These are phyloP conservation scores for Trifolium dubium DNA, from an alignment of 306 rosid species.

Conservation along the genomic window DNA sequence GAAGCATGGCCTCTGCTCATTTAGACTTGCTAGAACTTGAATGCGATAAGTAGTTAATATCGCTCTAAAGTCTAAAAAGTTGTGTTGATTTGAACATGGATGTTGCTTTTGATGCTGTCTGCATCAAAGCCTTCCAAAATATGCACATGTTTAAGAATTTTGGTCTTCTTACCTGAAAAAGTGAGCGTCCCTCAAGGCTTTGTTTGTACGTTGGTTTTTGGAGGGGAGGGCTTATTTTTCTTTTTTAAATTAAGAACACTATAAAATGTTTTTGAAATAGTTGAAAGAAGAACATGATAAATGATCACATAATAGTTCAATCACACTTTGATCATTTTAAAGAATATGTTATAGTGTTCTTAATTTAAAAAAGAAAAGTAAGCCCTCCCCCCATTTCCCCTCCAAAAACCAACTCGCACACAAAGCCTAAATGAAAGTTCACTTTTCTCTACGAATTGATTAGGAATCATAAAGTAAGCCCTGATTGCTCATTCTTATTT, in stretches of 20 bases:
- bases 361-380: too few relatives aligned
- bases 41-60: not conserved
- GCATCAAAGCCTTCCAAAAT: not conserved
- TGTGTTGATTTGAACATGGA: not conserved
- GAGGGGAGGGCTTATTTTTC: too few relatives aligned
- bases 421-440: not conserved
- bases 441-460: constrained; percentile 2
- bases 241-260: too few relatives aligned
- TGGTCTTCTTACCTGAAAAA: constrained; percentile 20
- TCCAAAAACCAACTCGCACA: too few relatives aligned
- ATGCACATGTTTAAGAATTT: constrained; percentile 2
- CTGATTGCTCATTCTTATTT: constrained; percentile 1
- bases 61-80: constrained; percentile 18
- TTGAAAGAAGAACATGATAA: too few relatives aligned
- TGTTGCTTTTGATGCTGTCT: constrained; percentile 16
- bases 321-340: too few relatives aligned
- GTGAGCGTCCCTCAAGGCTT: too few relatives aligned
- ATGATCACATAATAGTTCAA: too few relatives aligned
- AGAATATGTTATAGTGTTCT: too few relatives aligned
- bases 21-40: constrained; percentile 17
- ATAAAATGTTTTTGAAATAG: too few relatives aligned
- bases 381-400: too few relatives aligned
- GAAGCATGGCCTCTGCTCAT: constrained; percentile 11
- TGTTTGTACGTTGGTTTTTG: too few relatives aligned
- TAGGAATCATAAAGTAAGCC: not conserved